These are phyloP conservation scores for Barnettozyma populi DNA, from an alignment of 805 yeast species.

Conservation along the genomic window DNA sequence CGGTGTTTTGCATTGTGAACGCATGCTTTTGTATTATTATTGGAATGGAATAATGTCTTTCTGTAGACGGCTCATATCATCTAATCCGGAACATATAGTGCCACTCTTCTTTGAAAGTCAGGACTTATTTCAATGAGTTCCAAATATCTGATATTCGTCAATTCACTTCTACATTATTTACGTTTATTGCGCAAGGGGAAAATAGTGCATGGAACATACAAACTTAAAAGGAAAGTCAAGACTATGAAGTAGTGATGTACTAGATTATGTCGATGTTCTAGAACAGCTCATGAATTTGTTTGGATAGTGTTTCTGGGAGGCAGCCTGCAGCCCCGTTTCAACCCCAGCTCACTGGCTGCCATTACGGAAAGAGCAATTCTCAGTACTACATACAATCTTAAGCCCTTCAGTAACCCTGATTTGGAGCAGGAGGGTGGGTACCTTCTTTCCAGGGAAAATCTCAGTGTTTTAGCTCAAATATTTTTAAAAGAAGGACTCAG, in stretches of 20 bases:
- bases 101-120: not conserved
- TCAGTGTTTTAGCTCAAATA: no score
- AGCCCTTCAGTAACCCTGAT: not conserved
- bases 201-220: slow-evolving; percentile 2
- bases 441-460: slow-evolving; percentile 1
- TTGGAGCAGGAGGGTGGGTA: slow-evolving; percentile 6
- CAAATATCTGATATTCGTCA: not conserved
- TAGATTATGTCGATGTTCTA: not conserved
- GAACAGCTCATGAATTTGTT: slow-evolving; percentile 8
- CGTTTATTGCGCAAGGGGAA: no score
- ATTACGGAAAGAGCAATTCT: no score
- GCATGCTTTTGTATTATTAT: not conserved
- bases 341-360: no score
- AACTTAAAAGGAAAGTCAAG: slow-evolving; percentile 4
- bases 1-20: not conserved
- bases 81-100: not conserved
- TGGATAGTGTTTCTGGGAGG: not conserved
- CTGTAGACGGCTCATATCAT: not conserved
- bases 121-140: not conserved
- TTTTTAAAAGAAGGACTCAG: no score
- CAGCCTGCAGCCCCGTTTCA: not conserved
- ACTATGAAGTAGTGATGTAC: slow-evolving; percentile 2
- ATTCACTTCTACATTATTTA: not conserved
- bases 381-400: no score
- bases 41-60: no score